Base-by-base conservation (phyloP, 2,329 filamentous ascomycete genomes). In the Colletotrichum sp. region DNA sequence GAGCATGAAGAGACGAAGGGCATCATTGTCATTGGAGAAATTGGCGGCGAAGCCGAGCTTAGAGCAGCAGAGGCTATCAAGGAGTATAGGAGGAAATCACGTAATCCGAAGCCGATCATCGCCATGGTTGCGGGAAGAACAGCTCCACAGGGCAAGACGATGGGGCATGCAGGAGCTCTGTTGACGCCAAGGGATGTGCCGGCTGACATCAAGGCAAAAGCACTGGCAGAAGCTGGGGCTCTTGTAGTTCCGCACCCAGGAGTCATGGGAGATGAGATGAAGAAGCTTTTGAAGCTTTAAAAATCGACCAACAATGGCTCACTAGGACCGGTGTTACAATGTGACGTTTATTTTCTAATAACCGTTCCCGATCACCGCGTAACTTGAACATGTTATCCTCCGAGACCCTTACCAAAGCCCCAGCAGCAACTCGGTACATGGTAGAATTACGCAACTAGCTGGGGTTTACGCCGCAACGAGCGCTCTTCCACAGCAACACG, bases 161-260 rank as follows among this genome's bases (percentile, higher is more conserved):
- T 95, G 93, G 94, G 94, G 3, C 94, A 95, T 82, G 93, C 93
- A 3, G 94, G 94, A 27, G 93, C 93, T 4, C 90, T 93, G 83
- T 70, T 82, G 2, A 81, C 79, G 4, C 61, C 81, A 4, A 73
- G 81, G 9, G 84, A 86, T 57, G 77, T 80, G 0, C 79, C 83
- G 5, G 84, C 84, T 0, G 79, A 78, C 3, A 79, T 76, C 4
- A 86, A 86, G 71, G 82, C 79, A 0, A 81, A 79, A 27, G 83
- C 84, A 0, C 78, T 86, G 5, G 79, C 81, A 39, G 78, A 83
- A 13, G 83, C 84, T 2, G 85, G 85, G 3, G 85, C 84, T 0
- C 44, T 84, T 0, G 72, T 86, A 4, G 85, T 86, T 6, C 81
- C 84, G 2, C 84, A 86, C 71, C 84, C 85, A 0, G 85, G 85